Percentiles rank a stretch among this genome's conserved stretches.
These are phyloP conservation scores for Ascochyta rabiei DNA, from an alignment of 2,329 filamentous ascomycete species.

Conservation along the genomic window DNA sequence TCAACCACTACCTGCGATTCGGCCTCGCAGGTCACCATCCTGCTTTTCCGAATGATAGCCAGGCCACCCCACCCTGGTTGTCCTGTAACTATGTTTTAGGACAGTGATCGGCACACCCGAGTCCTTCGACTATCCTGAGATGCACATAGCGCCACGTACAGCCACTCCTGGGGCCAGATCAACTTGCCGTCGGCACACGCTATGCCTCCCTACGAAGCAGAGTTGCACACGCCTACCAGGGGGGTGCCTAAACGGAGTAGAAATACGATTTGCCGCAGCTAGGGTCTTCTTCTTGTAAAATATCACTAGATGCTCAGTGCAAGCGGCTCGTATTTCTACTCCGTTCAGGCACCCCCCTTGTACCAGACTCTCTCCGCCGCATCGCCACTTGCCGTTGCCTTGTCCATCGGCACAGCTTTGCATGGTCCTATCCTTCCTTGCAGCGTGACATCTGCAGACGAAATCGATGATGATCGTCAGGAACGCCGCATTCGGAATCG, in stretches of 20 bases:
- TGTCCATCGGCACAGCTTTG: not conserved
- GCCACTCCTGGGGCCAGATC: not conserved
- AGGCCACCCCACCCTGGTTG: not conserved
- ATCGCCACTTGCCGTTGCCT: not conserved
- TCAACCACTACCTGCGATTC: not conserved
- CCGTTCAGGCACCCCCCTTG: too few species aligned
- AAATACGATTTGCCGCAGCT: too few species aligned
- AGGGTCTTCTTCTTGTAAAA: too few species aligned
- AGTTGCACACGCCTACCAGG: not conserved
- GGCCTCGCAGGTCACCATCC: not conserved
- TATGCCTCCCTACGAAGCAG: not conserved
- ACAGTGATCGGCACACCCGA: slow-evolving; percentile 9
- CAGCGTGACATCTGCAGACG: not conserved
- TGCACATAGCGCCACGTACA: not conserved
- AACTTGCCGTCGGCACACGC: not conserved
- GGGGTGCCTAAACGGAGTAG: too few species aligned
- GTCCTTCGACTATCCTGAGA: not conserved
- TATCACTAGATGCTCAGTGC: too few species aligned
- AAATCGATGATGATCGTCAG: slow-evolving; percentile 11
- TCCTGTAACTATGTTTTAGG: slow-evolving; percentile 1
- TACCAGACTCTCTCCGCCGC: not conserved
- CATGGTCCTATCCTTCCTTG: not conserved
- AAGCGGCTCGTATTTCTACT: too few species aligned
- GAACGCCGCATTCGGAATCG: not conserved
- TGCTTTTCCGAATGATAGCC: not conserved